Base-by-base conservation (phyloP, 2,329 filamentous ascomycete species). In the Phialemonium atrogriseum region DNA sequence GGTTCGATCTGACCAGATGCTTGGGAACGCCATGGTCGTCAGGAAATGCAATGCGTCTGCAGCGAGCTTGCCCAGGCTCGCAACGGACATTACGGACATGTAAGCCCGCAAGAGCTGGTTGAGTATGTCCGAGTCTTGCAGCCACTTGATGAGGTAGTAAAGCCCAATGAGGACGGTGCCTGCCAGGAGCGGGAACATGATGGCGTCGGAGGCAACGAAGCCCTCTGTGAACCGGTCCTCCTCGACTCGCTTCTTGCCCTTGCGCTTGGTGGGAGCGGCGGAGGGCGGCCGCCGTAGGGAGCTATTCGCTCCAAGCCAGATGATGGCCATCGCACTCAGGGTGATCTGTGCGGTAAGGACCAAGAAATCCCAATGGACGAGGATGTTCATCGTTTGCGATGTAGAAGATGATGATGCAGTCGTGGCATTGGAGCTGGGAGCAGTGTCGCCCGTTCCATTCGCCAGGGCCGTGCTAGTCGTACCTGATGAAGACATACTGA, bases 61-160 rank as follows among this genome's bases (percentile, higher is more conserved):
- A 27, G 87, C 59, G 15, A 94, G 68, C 25, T 77, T 78, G 7
- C 77, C 68, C 11, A 91, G 68, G 38, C 84, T 85, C 39, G 83
- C 79, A n/a, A 93, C 58, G 0, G 84, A 85, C 50, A 89, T 77
- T 36, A 75, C 56, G 4, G 83, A 84, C 58, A 94, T 88, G 62
- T 96, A 95, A 49, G 72, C 77, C 23, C 84, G 80, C 14, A 96
- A 62, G 23, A 93, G 72, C 56, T 80, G 84, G 62, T 89, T 95
- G 47, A 96, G 60, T 14, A 93, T 63, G 9, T 77, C 68, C 1
- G 87, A 80, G 48, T 94, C 84, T 42, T 89, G 68, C 34, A 95
- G 73, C 72, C 81, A 91, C 54, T 93, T 86, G 51, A 96, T 86
- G 37, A 94, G 66, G 46, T 88, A 80, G 62, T 96, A 96, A 10